Base-by-base conservation (phyloP, 2,329 filamentous ascomycete species). In the Xylariaceae sp. region DNA sequence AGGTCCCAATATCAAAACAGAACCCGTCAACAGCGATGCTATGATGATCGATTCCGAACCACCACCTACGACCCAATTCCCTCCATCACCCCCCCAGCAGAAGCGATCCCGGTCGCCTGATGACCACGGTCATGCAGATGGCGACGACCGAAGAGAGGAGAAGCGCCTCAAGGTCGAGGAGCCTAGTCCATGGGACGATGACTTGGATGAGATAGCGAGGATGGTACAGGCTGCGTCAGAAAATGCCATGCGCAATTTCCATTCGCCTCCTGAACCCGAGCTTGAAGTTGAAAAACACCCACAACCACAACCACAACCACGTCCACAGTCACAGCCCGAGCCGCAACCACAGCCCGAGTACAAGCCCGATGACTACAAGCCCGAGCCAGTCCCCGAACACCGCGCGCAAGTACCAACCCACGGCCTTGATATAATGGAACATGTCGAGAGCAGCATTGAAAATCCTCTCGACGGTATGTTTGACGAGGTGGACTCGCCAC, bases 151-250 rank as follows among this genome's bases (percentile, higher is more conserved):
- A 14, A 57, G 57, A 32, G 55, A 58, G 10, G 65, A 66, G 49
- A 67, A 66, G 53, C 58, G 65, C 30, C 47, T 60, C 11, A 67
- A 65, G 43, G 53, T 53, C 17, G 63, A 66, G 42, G 63, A 66
- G 22, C 48, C 42, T 2, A 58, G 54, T 2, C 42, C 39, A 11
- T 48, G 15, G 15, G 15, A 53, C 17, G 50, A 52, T 6, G 49
- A 53, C 17, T 17, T 53, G 22, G 54, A 57, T 33, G 60, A 62
- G 56, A 59, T 61, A 39, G 61, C 62, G n/a, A 58, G 59, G 30
- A 60, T 66, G 43, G 60, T 65, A 22, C 59, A 63, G 31, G 61
- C 63, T 39, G 62, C 61, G 10, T 57, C 64, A 38, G 61, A 54
- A 6, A 63, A 62, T 14, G 62, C 58, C 35, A 62, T 66, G 61